Evolutionary conservation across 2,329 filamentous ascomycete genomes (phyloP).

Genomic region (Fusarium solani-melongenae): DNA sequence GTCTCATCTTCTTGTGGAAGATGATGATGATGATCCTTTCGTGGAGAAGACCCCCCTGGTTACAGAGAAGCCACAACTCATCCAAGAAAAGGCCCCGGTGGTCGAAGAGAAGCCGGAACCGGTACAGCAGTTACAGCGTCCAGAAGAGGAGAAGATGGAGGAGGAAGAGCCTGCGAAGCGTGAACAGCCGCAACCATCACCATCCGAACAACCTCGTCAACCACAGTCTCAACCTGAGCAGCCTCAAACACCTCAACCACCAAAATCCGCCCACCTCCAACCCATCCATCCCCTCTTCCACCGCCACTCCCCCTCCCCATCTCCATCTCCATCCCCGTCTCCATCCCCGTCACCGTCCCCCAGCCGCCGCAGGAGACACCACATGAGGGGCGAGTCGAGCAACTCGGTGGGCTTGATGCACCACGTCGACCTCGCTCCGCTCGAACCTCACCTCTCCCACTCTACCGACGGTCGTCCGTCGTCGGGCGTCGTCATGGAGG

Average conservation of each 20-base stretch:
- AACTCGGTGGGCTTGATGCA: constrained; percentile 31
- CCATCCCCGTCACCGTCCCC: constrained; percentile 26
- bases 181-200: constrained; percentile 5
- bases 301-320: constrained; percentile 22
- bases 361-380: constrained; percentile 9
- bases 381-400: constrained; percentile 26
- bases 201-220: constrained; percentile 3
- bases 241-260: constrained; percentile 16
- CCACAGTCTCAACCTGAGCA: background rate
- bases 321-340: constrained; percentile 28
- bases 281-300: constrained; percentile 35
- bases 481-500: constrained; percentile 54
- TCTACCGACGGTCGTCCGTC: constrained; percentile 46
- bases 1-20: background rate
- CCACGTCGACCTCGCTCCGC: constrained; percentile 32
- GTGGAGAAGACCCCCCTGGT: constrained; percentile 8
- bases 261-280: constrained; percentile 26
- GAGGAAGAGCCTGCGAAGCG: constrained; percentile 1
- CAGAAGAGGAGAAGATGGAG: background rate
- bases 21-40: background rate
- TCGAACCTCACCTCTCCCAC: constrained; percentile 41
- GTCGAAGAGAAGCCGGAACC: constrained; percentile 1
- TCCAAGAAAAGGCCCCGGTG: constrained; percentile 12
- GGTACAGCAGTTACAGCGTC: background rate
- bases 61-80: background rate